Base-by-base conservation (phyloP, 805 yeast species). In the Yueomyces sp. region DNA sequence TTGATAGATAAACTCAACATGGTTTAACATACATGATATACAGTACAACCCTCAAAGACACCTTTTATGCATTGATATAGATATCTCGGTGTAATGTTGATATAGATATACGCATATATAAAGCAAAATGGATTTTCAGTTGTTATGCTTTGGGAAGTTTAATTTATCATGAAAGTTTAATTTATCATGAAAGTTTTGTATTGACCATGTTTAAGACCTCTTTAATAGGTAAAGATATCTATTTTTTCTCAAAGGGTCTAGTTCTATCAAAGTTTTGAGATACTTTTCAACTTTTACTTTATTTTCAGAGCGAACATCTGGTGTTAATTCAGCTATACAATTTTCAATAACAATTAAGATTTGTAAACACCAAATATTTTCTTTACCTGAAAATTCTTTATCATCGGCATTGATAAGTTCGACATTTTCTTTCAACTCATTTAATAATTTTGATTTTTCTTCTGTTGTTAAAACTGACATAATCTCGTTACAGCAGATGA, bases 351-450 rank as follows among this genome's bases (percentile, higher is more conserved):
- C 68, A 32, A 81, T 59, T 26, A 77, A 64, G 9, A 74, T 66
- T 52, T 84, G 81, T 47, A 85, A 60, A 54, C 96, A 87, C 90
- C 95, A 82, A 40, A 69, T 70, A 54, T 81, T 79, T 45, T 79
- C 85, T 43, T 55, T 58, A 0, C 74, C 79, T 48, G 67, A 68
- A 53, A 85, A 87, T 5, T 77, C 85, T 33, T 70, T 67, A 54
- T 92, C 97, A 40, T 85, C 70, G 34, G 73, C 78, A 52, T 82
- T 79, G 43, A 88, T 69, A 47, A 83, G 86, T 5, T 68, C 55
- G 5, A 87, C 68, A 26, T 68, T 68, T 2, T 53, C 47, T 6
- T 76, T 58, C 41, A 83, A 77, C 1, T 61, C 56, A 1, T 62
- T 47, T 8, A 84, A 56, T 2, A 82, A 52, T 0, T 54, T 54